Conservation (phyloP, 2,329 filamentous ascomycete genomes). For the Talaromyces pinophilus region DNA sequence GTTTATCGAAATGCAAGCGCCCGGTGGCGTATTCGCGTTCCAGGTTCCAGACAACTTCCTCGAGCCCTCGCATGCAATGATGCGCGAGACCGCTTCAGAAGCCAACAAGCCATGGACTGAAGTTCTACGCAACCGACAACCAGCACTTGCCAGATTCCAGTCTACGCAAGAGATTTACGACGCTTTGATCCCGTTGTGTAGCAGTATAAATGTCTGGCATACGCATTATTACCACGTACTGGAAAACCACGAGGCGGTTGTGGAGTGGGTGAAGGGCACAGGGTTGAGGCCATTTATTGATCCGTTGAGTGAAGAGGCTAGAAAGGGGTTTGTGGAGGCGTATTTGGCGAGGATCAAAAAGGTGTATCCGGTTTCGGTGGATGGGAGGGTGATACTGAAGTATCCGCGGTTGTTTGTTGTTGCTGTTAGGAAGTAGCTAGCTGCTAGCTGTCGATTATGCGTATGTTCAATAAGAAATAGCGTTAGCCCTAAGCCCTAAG, state of each 20-base stretch:
- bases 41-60: constrained; percentile 57
- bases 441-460: background rate
- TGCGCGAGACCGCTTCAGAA: constrained; percentile 48
- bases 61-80: constrained; percentile 53
- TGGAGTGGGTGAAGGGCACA: constrained; percentile 63
- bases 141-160: constrained; percentile 53
- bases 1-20: constrained; percentile 44
- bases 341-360: constrained; percentile 51
- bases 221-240: constrained; percentile 58
- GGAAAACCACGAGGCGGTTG: constrained; percentile 51
- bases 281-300: constrained; percentile 59
- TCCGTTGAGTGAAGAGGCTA: constrained; percentile 45
- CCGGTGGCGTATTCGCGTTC: constrained; percentile 56
- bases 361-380: constrained; percentile 48
- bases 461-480: background rate
- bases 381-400: constrained; percentile 57
- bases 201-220: constrained; percentile 55
- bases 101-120: constrained; percentile 43
- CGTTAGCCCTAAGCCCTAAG: background rate
- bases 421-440: constrained; percentile 27
- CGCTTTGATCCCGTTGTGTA: constrained; percentile 47
- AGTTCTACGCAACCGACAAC: constrained; percentile 33
- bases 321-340: constrained; percentile 47
- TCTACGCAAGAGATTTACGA: constrained; percentile 52
- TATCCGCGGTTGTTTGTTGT: constrained; percentile 32